Evolutionary conservation across 2,329 filamentous ascomycete species (phyloP).

Genomic region (Colletotrichum camelliae): DNA sequence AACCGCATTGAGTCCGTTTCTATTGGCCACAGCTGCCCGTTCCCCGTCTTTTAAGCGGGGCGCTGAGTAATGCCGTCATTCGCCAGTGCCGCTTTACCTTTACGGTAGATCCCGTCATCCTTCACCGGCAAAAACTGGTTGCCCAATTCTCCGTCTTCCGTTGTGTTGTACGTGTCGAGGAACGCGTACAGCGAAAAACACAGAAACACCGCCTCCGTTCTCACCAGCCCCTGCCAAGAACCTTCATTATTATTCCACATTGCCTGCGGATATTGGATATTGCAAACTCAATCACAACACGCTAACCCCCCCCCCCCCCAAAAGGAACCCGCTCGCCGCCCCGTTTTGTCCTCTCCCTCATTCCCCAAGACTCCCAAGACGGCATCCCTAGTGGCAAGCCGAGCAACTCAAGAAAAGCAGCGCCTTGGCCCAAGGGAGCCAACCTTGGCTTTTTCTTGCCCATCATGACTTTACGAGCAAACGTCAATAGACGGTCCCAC

Average conservation of each 20-base stretch:
- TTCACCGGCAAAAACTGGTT: not conserved
- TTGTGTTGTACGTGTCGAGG: not conserved
- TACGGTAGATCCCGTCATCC: not conserved
- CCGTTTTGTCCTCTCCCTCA: not conserved
- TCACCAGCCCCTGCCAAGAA: slow-evolving; percentile 5
- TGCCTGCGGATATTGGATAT: not conserved
- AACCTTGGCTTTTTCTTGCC: not conserved
- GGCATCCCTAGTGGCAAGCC: not conserved
- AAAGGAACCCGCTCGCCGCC: too few relatives aligned
- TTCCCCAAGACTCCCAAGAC: not conserved
- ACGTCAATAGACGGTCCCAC: not conserved
- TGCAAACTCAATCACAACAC: not conserved
- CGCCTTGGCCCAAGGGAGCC: not conserved
- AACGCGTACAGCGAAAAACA: not conserved
- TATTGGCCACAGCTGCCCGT: not conserved
- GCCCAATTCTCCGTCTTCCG: not conserved
- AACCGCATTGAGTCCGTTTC: slow-evolving; percentile 2
- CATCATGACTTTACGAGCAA: not conserved
- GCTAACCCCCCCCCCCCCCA: not conserved
- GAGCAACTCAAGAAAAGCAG: not conserved
- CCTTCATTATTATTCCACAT: not conserved
- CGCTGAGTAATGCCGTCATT: not conserved
- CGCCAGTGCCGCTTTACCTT: not conserved
- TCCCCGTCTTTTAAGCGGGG: not conserved
- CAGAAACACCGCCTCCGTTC: not conserved